Conservation (phyloP, 192 early-diverging fungal genomes). For the Linnemannia hyalina region DNA sequence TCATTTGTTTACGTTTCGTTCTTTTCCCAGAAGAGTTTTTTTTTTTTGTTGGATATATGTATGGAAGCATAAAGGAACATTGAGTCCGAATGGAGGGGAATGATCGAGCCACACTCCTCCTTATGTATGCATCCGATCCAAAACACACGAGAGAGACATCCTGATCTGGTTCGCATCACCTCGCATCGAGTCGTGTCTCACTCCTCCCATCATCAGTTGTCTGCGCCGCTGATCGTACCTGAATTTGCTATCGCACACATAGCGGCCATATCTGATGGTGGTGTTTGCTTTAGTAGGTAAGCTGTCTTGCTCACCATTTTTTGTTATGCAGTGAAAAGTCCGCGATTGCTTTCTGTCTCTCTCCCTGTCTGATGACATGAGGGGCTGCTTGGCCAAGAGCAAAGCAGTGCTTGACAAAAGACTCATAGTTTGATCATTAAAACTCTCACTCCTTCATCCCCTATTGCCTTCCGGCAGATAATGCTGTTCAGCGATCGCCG, state of each 20-base stretch:
- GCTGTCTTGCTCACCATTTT: neutral
- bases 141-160: neutral
- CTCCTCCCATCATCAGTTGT: no score
- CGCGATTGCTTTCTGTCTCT: neutral
- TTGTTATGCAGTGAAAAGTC: neutral
- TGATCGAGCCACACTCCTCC: neutral
- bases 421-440: no score
- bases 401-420: neutral
- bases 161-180: no score
- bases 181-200: no score
- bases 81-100: neutral
- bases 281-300: constrained; percentile 2
- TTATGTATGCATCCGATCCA: neutral
- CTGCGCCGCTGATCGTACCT: neutral
- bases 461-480: neutral
- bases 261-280: neutral
- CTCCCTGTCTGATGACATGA: neutral
- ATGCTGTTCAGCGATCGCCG: neutral
- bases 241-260: neutral
- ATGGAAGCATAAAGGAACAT: neutral
- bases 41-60: neutral
- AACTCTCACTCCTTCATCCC: neutral
- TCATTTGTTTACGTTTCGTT: neutral
- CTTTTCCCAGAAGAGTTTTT: constrained; percentile 2
- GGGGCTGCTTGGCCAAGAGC: neutral